Evolutionary conservation across 495 filamentous ascomycete genomes (phyloP), one percentile per base, ranked within the genome.

Genomic region (Aspergillus nanangensis): DNA sequence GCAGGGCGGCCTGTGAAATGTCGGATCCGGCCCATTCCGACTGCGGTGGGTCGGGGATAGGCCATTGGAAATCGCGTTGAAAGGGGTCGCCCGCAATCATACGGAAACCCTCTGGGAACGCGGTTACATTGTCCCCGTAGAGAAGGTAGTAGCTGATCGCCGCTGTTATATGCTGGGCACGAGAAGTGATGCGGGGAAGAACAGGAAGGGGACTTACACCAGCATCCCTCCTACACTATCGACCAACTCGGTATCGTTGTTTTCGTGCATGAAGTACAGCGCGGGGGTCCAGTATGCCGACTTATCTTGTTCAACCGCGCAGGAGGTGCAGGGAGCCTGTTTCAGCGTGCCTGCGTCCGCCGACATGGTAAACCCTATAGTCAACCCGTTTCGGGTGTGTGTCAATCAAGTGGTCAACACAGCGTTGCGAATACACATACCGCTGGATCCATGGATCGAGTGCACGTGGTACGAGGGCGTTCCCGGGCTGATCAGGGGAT

Each of bases 31-130:
- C 65, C 87, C 88, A 95, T 17, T 67, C 47, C 4, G 87, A 88
- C 61, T 84, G 84, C 50, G 77, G 77, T 13, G 84, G 82, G 52
- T 92, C 88, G 10, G 81, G 78, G 25, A 83, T 71, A 1, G 79
- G 78, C 47, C 83, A 78, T 2, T 79, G 78, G 67, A 88, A 93
- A 62, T 84, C 84, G 47, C 90, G 86, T 38, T 69, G 63, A 38
- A 52, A 70, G 14, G 73, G 69, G 61, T 91, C 80, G 14, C 92
- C 92, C 41, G 91, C 86, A 48, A 97, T 70, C 87, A 96, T 93
- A 34, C 82, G 79, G 71, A 97, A 95, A 34, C 77, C 74, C 1
- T 72, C 53, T 0, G 91, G 92, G 68, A 95, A 96, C 0, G 88
- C 84, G 21, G 72, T 75, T 52, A 95, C 72, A 19, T 81, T 75